Conservation (phyloP, 139 green algal genomes). For the Chlamydomonas urium region DNA sequence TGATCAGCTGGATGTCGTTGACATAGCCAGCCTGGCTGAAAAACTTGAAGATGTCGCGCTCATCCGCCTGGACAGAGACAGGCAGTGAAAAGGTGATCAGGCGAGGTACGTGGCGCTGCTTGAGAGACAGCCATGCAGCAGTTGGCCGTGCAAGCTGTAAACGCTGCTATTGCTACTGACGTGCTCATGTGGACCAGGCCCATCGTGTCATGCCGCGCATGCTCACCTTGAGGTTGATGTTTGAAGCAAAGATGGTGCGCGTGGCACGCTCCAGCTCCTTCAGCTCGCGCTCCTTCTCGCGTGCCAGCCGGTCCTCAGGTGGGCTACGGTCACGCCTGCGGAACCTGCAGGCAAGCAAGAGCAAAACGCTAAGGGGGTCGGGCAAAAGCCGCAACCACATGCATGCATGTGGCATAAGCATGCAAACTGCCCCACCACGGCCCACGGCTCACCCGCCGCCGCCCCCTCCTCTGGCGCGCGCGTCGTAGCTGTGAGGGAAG, state of each 20-base stretch:
- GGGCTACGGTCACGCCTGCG: constrained; percentile 44
- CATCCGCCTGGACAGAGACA: constrained; percentile 51
- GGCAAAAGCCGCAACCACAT: no score
- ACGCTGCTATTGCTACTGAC: no score
- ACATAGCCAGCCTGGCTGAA: constrained; percentile 43
- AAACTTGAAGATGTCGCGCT: constrained; percentile 80
- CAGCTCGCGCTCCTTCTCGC: constrained; percentile 62
- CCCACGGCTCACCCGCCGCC: no score
- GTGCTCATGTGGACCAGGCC: no score
- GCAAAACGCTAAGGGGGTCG: no score
- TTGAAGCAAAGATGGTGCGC: constrained; percentile 86
- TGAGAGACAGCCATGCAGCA: no score
- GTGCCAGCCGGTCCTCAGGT: constrained; percentile 54
- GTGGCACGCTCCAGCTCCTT: constrained; percentile 75
- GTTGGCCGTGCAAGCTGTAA: no score
- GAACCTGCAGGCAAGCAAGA: neutral
- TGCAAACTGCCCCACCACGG: no score
- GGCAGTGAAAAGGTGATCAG: no score
- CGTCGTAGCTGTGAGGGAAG: neutral
- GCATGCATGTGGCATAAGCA: no score
- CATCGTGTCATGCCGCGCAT: neutral
- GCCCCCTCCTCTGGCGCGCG: no score
- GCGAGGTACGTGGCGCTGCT: no score
- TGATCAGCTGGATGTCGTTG: constrained; percentile 91
- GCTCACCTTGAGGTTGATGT: constrained; percentile 64